Percentiles rank a stretch among this genome's conserved stretches.
Conservation (phyloP, 164 flowering plant species). For the Cinnamomum chago region DNA sequence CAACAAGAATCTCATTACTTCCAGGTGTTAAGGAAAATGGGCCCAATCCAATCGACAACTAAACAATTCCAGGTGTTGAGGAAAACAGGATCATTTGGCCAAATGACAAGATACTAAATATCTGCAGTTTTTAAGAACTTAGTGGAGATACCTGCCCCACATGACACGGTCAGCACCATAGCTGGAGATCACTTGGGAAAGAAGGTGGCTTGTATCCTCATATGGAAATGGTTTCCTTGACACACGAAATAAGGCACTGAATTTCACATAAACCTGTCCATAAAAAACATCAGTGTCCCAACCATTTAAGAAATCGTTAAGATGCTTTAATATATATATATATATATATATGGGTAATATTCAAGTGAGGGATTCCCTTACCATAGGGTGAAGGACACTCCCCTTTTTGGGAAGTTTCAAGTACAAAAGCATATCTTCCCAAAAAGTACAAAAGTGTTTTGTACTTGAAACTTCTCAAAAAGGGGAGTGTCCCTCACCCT, state of each 20-base stretch:
- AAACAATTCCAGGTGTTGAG: background rate
- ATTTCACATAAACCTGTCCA: slow-evolving; percentile 76
- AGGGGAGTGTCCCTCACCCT: no score
- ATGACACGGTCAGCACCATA: slow-evolving; percentile 79
- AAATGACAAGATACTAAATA: background rate
- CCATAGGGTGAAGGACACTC: no score
- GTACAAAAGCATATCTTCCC: no score
- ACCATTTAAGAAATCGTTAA: background rate
- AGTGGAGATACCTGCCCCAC: slow-evolving; percentile 79
- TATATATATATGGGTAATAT: no score
- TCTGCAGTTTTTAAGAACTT: background rate
- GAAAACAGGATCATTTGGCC: background rate
- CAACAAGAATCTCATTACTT: no score
- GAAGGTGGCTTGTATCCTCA: slow-evolving; percentile 45
- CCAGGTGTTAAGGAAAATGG: no score
- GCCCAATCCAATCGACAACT: no score
- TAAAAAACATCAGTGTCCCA: slow-evolving; percentile 1
- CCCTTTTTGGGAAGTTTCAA: no score
- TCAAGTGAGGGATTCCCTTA: no score
- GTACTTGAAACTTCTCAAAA: no score
- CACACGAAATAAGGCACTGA: slow-evolving; percentile 87
- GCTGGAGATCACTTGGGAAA: slow-evolving; percentile 58
- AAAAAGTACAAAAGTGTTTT: no score
- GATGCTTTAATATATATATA: no score
- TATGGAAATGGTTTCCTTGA: slow-evolving; percentile 65